Evolutionary conservation across 2,329 filamentous ascomycete genomes (phyloP), one percentile per base, ranked within the genome.

Genomic region (Aspergillus ruber): DNA sequence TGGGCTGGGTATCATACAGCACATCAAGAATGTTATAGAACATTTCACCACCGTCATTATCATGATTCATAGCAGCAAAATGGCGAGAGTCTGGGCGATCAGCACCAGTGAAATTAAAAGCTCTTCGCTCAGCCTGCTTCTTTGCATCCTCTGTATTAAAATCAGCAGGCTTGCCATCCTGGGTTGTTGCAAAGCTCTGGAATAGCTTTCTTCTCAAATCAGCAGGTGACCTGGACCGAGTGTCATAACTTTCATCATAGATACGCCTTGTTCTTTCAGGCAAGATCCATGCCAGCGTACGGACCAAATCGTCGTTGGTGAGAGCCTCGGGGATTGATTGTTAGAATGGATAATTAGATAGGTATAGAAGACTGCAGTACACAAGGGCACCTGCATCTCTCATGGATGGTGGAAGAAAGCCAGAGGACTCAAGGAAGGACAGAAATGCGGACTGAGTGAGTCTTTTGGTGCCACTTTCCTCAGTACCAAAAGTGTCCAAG

Each of bases 281-380:
- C 38, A 40, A 8, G 20, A 18, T 40, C 38, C 38, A 40, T 40
- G 38, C 38, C 38, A 40, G 38, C 6, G 38, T 18, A 40, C 38
- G 38, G 7, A 40, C 10, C 15, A 40, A 13, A 15, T 40, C 38
- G 10, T 40, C 18, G 10, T 18, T n/a, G 38, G 15, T 40, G 38
- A 40, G 18, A 20, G 38, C 38, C 38, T 40, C 15, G 7, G 38
- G 38, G 10, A 40, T 20, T 20, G 38, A 40, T 40, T 3, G 15
- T 23, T 40, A 40, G n/a, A 40, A 40, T 40, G 38, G 38, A 40
- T 40, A 40, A 6, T 40, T 18, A 40, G 38, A 40, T 40, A 40
- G 17, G 15, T 40, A 12, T 20, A 40, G 38, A 20, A 40, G 38
- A 40, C 38, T 40, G 38, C 38, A 10, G 15, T 40, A 40, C 1